Evolutionary conservation across 345 rosid genomes (phyloP).

Genomic region (Gynandropsis gynandra): DNA sequence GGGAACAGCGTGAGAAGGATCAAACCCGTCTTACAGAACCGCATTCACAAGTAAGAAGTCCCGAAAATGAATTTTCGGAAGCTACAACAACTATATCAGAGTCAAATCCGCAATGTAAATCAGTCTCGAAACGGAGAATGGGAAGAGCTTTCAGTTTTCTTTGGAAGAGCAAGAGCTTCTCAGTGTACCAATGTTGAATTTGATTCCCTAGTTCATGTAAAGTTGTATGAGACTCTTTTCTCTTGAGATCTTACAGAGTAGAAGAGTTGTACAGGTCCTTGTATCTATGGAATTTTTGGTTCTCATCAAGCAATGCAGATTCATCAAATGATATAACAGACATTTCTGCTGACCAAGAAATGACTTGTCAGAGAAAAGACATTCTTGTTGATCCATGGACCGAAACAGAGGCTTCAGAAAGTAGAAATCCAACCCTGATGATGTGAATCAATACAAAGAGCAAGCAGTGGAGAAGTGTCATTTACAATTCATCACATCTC

Average conservation of each 20-base stretch:
- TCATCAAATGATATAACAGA: no score
- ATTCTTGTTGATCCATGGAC: no score
- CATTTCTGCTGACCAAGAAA: no score
- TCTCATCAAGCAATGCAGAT: no score
- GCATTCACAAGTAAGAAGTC: constrained; percentile 26
- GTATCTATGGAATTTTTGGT: constrained; percentile 32
- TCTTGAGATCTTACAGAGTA: constrained; percentile 21
- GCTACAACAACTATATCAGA: constrained; percentile 33
- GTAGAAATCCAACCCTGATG: no score
- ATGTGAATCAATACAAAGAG: no score
- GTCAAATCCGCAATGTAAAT: constrained; percentile 58
- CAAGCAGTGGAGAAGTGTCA: neutral
- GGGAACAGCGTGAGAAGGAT: constrained; percentile 85
- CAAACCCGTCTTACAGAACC: constrained; percentile 32
- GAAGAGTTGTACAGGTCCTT: constrained; percentile 46
- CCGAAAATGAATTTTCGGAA: constrained; percentile 24
- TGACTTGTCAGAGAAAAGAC: no score
- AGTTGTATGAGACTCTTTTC: constrained; percentile 26
- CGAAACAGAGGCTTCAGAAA: no score
- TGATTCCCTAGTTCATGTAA: constrained; percentile 28
- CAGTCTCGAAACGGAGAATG: constrained; percentile 61
- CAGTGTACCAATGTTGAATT: constrained; percentile 46
- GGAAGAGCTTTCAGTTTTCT: constrained; percentile 71
- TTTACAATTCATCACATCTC: constrained; percentile 41
- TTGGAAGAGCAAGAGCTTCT: constrained; percentile 86